Evolutionary conservation across 2,329 filamentous ascomycete species (phyloP).

Genomic region (Ophiognomonia clavigignenti-juglandacearum): DNA sequence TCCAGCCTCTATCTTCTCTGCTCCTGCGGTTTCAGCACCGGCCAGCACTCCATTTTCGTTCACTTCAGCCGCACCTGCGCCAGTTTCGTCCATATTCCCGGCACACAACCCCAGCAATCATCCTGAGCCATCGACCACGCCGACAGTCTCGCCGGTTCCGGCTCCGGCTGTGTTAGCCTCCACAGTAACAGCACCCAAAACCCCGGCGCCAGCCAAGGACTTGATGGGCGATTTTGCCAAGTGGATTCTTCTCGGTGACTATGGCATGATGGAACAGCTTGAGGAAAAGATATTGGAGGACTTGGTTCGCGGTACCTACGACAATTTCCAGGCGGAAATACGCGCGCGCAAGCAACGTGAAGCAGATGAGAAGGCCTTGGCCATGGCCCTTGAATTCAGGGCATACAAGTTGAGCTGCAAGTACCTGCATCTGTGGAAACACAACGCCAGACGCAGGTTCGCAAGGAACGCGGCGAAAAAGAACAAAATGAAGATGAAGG

Average conservation of each 20-base stretch:
- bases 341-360: slow-evolving; percentile 38
- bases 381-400: slow-evolving; percentile 43
- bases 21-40: background rate
- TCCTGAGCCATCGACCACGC: slow-evolving; percentile 6
- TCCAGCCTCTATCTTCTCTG: background rate
- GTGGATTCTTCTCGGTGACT: slow-evolving; percentile 52
- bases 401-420: slow-evolving; percentile 45
- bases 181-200: background rate
- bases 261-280: slow-evolving; percentile 48
- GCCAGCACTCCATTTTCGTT: background rate
- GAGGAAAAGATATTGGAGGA: slow-evolving; percentile 39
- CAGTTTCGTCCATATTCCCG: background rate
- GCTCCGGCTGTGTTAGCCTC: background rate
- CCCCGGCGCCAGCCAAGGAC: slow-evolving; percentile 26
- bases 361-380: slow-evolving; percentile 43
- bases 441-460: slow-evolving; percentile 41
- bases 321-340: slow-evolving; percentile 34
- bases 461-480: slow-evolving; percentile 45
- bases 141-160: background rate
- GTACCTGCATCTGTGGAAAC: slow-evolving; percentile 53
- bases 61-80: background rate
- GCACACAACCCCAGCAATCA: background rate
- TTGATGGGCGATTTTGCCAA: slow-evolving; percentile 43
- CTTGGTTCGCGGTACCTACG: slow-evolving; percentile 37
- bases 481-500: slow-evolving; percentile 45